phyloP scores from a whole-genome alignment of 495 filamentous ascomycete genomes.

The Penicillium subrubescens region DNA sequence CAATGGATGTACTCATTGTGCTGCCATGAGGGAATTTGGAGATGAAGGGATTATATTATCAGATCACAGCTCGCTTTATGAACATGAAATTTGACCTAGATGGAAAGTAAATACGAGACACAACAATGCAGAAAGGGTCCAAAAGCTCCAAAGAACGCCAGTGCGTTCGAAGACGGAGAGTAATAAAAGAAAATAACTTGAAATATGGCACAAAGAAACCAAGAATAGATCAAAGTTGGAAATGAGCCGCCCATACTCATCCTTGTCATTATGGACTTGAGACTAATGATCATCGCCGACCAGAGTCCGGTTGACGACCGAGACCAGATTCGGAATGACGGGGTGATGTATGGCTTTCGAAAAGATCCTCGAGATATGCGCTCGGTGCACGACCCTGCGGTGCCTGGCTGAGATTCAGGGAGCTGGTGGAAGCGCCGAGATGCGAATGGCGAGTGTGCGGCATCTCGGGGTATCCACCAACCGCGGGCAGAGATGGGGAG shows the following conservation, averaged over 20 bases:
- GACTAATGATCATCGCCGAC: not conserved
- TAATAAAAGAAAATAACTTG: not conserved
- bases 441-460: constrained; percentile 37
- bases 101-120: not conserved
- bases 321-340: constrained; percentile 18
- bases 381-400: constrained; percentile 78
- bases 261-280: constrained; percentile 13
- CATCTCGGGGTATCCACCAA: constrained; percentile 32
- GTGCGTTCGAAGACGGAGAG: not conserved
- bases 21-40: no score
- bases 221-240: not conserved
- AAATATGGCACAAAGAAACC: constrained; percentile 8
- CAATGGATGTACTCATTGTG: no score
- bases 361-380: constrained; percentile 89
- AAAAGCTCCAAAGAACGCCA: constrained; percentile 6
- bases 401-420: constrained; percentile 67
- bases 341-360: constrained; percentile 63
- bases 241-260: not conserved
- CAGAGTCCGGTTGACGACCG: not conserved
- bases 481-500: constrained; percentile 59
- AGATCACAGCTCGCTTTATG: constrained; percentile 21
- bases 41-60: constrained; percentile 33
- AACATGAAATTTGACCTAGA: not conserved
- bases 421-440: constrained; percentile 63
- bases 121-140: not conserved